Evolutionary conservation across 371 early-diverging fungal species (phyloP).

Genomic region (Mortierella sp.): DNA sequence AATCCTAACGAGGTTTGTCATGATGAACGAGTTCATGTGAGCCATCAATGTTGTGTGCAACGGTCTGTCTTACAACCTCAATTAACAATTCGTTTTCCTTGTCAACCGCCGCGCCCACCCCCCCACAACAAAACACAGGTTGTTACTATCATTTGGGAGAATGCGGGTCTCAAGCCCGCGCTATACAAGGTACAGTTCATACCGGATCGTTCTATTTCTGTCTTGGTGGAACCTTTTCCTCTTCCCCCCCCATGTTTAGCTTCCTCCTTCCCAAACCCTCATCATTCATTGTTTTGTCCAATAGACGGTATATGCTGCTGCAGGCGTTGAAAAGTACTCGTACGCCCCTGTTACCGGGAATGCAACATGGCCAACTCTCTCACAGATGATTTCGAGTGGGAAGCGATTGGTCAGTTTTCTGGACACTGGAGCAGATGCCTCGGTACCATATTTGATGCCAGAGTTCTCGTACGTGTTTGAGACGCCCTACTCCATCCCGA

Average conservation of each 20-base stretch:
- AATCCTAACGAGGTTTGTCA: constrained; percentile 65
- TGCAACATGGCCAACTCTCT: constrained; percentile 78
- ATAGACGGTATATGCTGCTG: constrained; percentile 61
- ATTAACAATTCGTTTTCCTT: not conserved
- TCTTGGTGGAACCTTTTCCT: too few relatives aligned
- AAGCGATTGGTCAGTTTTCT: constrained; percentile 76
- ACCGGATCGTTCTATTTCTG: not conserved
- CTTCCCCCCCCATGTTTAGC: too few relatives aligned
- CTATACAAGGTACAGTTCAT: constrained; percentile 54
- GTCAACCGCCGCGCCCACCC: too few relatives aligned
- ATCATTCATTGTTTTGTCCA: constrained; percentile 4
- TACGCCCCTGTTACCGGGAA: constrained; percentile 58
- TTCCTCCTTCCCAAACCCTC: too few relatives aligned
- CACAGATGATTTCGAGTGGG: constrained; percentile 70
- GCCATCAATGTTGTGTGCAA: too few relatives aligned
- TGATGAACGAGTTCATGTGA: too few relatives aligned
- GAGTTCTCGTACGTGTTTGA: constrained; percentile 70
- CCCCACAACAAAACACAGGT: constrained; percentile 34
- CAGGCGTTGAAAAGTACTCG: constrained; percentile 70
- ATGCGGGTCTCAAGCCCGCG: constrained; percentile 61
- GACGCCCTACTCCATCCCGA: constrained; percentile 64
- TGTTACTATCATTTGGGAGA: constrained; percentile 79
- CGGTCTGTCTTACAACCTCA: too few relatives aligned
- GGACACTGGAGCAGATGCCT: constrained; percentile 64
- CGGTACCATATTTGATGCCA: constrained; percentile 71